A percentile compares a stretch with the other conserved stretches of the same genome.
Evolutionary conservation across 768 basidiomycete genomes (phyloP).

Genomic region (Phlegmacium glaucopus): DNA sequence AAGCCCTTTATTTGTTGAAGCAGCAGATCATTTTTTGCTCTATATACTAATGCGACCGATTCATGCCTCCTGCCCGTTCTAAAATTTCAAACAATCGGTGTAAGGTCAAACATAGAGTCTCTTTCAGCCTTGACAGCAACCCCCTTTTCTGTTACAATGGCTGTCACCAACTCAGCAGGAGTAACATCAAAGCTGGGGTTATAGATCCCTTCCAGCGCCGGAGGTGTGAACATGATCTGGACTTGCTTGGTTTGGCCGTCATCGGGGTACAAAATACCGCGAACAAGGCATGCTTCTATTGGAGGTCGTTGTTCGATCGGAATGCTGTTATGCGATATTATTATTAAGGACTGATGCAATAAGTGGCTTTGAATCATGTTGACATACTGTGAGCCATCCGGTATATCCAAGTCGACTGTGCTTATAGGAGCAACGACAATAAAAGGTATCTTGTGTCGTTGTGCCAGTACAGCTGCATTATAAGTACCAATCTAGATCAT

Average conservation of each 20-base stretch:
- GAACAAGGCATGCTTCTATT: conserved; percentile 83
- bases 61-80: neutral
- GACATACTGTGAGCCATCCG: conserved; percentile 59
- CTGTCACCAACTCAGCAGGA: conserved; percentile 89
- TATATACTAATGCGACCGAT: neutral
- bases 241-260: conserved; percentile 57
- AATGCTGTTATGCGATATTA: conserved; percentile 44
- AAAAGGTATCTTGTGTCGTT: conserved; percentile 84
- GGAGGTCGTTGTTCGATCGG: conserved; percentile 92
- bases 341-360: conserved; percentile 5
- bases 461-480: conserved; percentile 91
- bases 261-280: conserved; percentile 69
- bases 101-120: conserved; percentile 59
- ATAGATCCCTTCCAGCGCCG: conserved; percentile 62
- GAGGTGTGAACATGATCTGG: conserved; percentile 82
- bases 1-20: too few relatives aligned
- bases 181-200: conserved; percentile 98
- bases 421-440: conserved; percentile 92
- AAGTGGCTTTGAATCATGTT: neutral
- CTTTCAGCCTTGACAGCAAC: conserved; percentile 74
- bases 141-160: conserved; percentile 93
- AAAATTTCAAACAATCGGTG: conserved; percentile 41
- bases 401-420: conserved; percentile 82
- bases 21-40: too few relatives aligned
- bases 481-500: conserved; percentile 77